Evolutionary conservation across 805 yeast species (phyloP).

Genomic region (Yarrowia sp.): DNA sequence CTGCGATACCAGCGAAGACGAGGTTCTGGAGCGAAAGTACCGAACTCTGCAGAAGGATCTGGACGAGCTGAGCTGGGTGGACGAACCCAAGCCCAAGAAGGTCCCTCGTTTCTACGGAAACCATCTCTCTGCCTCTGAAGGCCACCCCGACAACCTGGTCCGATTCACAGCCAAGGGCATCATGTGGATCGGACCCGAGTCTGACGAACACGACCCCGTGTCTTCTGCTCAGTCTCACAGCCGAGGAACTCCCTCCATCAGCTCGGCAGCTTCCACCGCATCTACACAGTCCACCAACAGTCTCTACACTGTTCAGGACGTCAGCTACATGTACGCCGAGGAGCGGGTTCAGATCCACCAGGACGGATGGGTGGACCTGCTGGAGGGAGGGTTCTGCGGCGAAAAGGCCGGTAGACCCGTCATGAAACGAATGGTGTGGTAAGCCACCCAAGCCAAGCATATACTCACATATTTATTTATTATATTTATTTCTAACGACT

Average conservation of each 20-base stretch:
- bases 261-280: not conserved
- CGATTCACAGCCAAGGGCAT: slow-evolving; percentile 23
- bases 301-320: slow-evolving; percentile 22
- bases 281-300: slow-evolving; percentile 5
- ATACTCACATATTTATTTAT: not conserved
- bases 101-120: not conserved
- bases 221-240: not conserved
- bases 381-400: slow-evolving; percentile 21
- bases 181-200: slow-evolving; percentile 25
- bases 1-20: not conserved
- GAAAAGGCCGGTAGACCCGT: slow-evolving; percentile 19
- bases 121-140: not conserved
- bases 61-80: not conserved
- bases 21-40: not conserved
- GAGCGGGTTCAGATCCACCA: not conserved
- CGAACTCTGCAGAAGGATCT: slow-evolving; percentile 2
- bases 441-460: not conserved
- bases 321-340: slow-evolving; percentile 15
- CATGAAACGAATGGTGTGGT: slow-evolving; percentile 24
- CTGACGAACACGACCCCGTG: not conserved
- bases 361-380: slow-evolving; percentile 3
- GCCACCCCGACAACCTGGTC: slow-evolving; percentile 2
- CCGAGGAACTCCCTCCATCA: not conserved
- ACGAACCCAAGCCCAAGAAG: not conserved
- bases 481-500: slow-evolving; percentile 2